phyloP scores from a whole-genome alignment of 164 flowering plant genomes.

The Liquidambar formosana region DNA sequence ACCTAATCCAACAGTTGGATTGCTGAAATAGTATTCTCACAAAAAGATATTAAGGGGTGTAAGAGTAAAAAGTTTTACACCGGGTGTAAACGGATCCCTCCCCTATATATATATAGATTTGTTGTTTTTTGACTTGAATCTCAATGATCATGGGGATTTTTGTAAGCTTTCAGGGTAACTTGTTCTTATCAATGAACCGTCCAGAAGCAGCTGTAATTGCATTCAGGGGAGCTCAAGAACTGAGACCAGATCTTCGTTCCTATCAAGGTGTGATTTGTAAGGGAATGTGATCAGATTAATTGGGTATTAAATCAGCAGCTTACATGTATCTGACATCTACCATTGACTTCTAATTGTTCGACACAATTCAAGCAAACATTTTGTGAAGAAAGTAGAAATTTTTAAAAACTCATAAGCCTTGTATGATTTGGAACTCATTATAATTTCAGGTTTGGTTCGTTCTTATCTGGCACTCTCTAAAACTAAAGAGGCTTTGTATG shows the following conservation, averaged over 20 bases:
- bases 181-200: constrained; percentile 66
- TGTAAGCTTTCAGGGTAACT: constrained; percentile 64
- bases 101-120: neutral
- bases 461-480: constrained; percentile 81
- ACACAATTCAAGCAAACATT: neutral
- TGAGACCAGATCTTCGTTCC: constrained; percentile 95
- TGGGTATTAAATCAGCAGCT: neutral
- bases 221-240: constrained; percentile 85
- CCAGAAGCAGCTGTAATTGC: constrained; percentile 87
- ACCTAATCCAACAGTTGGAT: too few species aligned
- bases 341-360: neutral
- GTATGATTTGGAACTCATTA: constrained; percentile 7
- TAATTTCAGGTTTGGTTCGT: constrained; percentile 78
- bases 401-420: neutral
- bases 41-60: too few species aligned
- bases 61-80: too few species aligned
- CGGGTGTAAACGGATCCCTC: too few species aligned
- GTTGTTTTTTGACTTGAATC: neutral
- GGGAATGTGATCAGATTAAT: neutral
- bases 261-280: constrained; percentile 71
- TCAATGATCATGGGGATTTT: constrained; percentile 6
- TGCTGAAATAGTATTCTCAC: too few species aligned
- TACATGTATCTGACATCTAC: neutral
- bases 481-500: constrained; percentile 82
- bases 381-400: neutral